Evolutionary conservation across 192 early-diverging fungal species (phyloP), one percentile per base, ranked within the genome.

Genomic region (Obelidium mucronatum): DNA sequence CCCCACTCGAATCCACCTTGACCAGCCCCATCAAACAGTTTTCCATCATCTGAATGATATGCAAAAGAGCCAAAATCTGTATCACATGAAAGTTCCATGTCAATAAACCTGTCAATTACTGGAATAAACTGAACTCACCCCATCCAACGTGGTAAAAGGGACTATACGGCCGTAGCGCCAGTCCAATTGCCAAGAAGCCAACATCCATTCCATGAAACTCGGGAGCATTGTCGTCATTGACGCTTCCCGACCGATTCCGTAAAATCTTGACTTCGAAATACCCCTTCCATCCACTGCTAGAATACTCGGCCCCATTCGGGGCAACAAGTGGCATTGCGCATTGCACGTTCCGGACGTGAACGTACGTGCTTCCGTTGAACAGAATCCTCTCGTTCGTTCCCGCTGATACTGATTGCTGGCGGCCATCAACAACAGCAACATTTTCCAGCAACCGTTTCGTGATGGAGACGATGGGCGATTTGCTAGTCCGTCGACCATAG

Each of bases 1-100:
- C 35, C 48, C 55, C 77, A 72, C 39, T 33, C 15, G 8, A 55
- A 30, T 17, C 80, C 80, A 26, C 75, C 77, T 33, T 77, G 67
- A 35, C 76, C 62, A 24, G 79, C 55, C 28, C 77, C 77, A 40
- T 76, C 44, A 75, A 76, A 87, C 35, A 84, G 28, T 33, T 69
- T 64, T 35, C 83, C 86, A 73, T 87, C 86, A 75, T 87, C 86
- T 19, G 62, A 69, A 67, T 87, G 86, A 67, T 78, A 82, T 1
- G 75, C 86, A 37, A 87, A 36, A 5, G 56, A 67, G 30, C 78
- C 64, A 17, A 59, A 42, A 60, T 86, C n/a, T n/a, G n/a, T n/a
- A n/a, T n/a, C n/a, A n/a, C n/a, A n/a, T n/a, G n/a, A n/a, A n/a
- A n/a, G n/a, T n/a, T n/a, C n/a, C n/a, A n/a, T n/a, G n/a, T n/a